phyloP scores from a whole-genome alignment of 2,329 filamentous ascomycete species.

The Diaporthe citri region DNA sequence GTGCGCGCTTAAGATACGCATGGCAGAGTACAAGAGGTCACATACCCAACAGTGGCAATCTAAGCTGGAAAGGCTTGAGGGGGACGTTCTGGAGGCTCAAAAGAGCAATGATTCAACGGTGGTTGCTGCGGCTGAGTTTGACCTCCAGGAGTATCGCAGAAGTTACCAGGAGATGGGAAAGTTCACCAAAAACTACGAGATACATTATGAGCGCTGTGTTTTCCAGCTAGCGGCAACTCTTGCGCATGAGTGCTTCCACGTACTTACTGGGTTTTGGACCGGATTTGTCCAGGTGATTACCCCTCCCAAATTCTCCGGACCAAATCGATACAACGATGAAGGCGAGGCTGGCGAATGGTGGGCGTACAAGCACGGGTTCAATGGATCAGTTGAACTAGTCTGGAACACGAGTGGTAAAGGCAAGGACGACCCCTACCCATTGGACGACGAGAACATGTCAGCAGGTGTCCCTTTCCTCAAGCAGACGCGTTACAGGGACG shows the following conservation, averaged over 20 bases:
- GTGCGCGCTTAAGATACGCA: background rate
- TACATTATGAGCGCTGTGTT: background rate
- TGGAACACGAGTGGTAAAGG: background rate
- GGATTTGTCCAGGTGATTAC: background rate
- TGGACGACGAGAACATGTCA: background rate
- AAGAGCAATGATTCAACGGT: accelerated
- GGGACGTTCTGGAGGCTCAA: background rate
- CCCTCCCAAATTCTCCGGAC: too few species aligned
- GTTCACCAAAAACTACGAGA: background rate
- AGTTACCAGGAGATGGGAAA: background rate
- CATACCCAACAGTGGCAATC: background rate
- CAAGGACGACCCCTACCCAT: background rate
- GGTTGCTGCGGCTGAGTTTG: background rate
- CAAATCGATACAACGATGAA: too few species aligned
- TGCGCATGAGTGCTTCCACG: background rate
- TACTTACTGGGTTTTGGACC: background rate
- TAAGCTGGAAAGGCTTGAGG: background rate
- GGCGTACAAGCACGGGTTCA: background rate
- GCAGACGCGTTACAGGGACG: accelerated
- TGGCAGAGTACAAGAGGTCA: background rate
- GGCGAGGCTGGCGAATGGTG: conserved; percentile 2
- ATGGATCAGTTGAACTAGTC: background rate
- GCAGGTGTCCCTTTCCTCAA: background rate
- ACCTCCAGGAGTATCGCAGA: accelerated
- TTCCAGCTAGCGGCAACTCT: background rate